Base-by-base conservation (phyloP, 148 eudicot genomes). In the Camellia lanceoleosa region DNA sequence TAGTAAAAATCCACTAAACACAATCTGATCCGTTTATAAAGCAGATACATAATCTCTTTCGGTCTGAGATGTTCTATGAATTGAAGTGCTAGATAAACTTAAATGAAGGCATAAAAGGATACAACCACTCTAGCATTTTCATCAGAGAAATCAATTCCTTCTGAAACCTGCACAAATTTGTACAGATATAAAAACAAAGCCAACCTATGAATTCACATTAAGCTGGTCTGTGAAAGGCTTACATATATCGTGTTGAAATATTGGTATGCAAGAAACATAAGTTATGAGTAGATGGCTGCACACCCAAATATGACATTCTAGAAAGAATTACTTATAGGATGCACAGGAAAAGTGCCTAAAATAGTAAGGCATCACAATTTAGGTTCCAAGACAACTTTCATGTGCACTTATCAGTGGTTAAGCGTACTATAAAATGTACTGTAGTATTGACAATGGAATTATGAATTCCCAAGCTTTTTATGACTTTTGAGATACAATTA, bases 61-160 rank as follows among this genome's bases (percentile, higher is more conserved):
- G 62, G 76, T 23, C 42, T 12, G 43, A 73, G 64, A 47, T 77
- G 46, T 8, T 19, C 41, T 7, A 7, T 70, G 65, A 66, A 69
- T 68, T 46, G 30, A 77, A 68, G 47, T 60, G 68, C 68, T 71
- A 38, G 23, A 55, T 30, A 65, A 46, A 76, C 46, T 12, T 49
- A n/a, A 69, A 55, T 49, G 23, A 66, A 56, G 47, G 74, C 56
- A 80, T 68, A 41, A 80, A 91, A 94, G 98, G 99, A 96, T 96
- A 96, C 99, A 82, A 96, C 99, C 83, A 84, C 94, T 81, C 99
- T 87, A 78, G 98, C 99, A 87, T 93, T 86, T 23, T 96, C 97
- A 86, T 96, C 98, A 44, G 99, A 91, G 86, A 96, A 96, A 81
- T 96, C 99, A 55, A 96, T 91, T 82, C 99, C 99, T 88, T 96